Conservation (phyloP, 176 grass and related monocot genomes). For the Pontederia paniculata region DNA sequence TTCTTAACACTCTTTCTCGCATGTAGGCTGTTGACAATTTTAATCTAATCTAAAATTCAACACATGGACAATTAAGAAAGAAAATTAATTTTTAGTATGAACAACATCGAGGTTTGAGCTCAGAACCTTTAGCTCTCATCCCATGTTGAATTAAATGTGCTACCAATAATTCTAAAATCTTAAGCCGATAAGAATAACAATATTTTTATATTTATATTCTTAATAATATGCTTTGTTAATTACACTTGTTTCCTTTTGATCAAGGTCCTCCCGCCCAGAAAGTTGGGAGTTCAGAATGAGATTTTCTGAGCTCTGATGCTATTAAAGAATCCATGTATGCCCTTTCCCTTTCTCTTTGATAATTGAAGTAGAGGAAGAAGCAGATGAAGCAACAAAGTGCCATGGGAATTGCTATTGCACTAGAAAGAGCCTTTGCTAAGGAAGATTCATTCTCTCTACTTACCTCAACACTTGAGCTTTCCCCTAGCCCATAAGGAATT, state of each 20-base stretch:
- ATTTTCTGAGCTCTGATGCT: constrained; percentile 44
- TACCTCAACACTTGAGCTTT: constrained; percentile 13
- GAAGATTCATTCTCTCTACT: constrained; percentile 60
- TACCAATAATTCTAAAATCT: no score
- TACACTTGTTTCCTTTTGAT: constrained; percentile 18
- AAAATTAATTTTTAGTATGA: no score
- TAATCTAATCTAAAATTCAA: no score
- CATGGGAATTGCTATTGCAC: constrained; percentile 57
- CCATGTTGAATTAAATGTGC: no score
- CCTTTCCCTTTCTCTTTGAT: constrained; percentile 71
- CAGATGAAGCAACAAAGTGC: constrained; percentile 52
- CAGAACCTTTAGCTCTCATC: no score
- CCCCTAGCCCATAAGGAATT: constrained; percentile 4
- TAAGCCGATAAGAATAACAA: no score
- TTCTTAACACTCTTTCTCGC: no score
- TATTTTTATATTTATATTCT: no score
- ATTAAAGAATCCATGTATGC: constrained; percentile 62
- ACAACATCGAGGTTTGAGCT: no score
- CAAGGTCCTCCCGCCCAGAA: constrained; percentile 1
- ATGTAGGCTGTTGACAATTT: no score
- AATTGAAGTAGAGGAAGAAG: constrained; percentile 73
- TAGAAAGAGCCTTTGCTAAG: constrained; percentile 74
- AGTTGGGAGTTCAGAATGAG: constrained; percentile 15
- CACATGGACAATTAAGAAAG: no score
- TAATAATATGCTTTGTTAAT: constrained; percentile 34